Conservation (phyloP, 2,329 filamentous ascomycete species). For the Aspergillus sp. region DNA sequence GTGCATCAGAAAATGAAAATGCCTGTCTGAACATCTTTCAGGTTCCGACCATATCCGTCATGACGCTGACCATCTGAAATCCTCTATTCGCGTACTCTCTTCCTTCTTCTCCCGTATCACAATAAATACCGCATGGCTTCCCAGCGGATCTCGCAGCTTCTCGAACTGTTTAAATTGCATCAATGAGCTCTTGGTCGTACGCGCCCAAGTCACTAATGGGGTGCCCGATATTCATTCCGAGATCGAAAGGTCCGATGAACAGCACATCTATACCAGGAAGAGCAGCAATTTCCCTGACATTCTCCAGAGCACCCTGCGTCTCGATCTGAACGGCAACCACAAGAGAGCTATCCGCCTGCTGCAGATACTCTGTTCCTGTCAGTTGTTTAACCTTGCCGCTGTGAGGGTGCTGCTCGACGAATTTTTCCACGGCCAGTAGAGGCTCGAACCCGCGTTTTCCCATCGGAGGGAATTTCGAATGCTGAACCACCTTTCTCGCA, state of each 20-base stretch:
- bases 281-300: constrained; percentile 48
- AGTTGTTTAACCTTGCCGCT: background rate
- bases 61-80: background rate
- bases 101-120: background rate
- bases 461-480: constrained; percentile 15
- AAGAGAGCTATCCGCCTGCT: constrained; percentile 48
- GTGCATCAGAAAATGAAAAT: too few species aligned
- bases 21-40: too few species aligned
- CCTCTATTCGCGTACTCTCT: background rate
- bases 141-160: background rate
- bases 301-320: constrained; percentile 30
- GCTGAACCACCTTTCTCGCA: constrained; percentile 10
- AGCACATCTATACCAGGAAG: constrained; percentile 52
- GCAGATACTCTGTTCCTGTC: constrained; percentile 43
- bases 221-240: constrained; percentile 21
- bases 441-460: background rate
- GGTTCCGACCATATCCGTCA: background rate
- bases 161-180: background rate
- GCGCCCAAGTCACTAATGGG: background rate
- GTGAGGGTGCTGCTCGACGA: background rate
- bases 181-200: background rate
- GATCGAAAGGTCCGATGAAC: constrained; percentile 54
- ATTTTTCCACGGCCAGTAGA: background rate
- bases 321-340: constrained; percentile 32
- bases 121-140: background rate